Percentiles rank a stretch among this genome's conserved stretches.
phyloP scores from a whole-genome alignment of 2,329 filamentous ascomycete species.

The Chaetomium globosum region DNA sequence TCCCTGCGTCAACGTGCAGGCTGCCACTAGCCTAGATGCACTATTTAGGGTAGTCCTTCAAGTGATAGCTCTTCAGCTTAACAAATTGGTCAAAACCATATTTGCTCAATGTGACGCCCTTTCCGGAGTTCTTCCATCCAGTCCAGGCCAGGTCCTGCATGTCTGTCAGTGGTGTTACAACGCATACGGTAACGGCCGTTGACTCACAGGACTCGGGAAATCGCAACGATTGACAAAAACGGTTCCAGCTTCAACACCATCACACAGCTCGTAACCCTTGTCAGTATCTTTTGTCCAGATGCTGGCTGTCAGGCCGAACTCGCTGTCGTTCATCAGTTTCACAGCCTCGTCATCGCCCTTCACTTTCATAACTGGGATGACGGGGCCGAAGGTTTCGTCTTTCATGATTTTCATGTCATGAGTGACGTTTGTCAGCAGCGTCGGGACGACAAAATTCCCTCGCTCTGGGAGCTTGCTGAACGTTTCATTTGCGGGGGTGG shows the following conservation, averaged over 20 bases:
- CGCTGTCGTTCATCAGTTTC: constrained; percentile 87
- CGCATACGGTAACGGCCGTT: not conserved
- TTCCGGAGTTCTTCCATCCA: constrained; percentile 96
- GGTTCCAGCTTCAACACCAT: constrained; percentile 86
- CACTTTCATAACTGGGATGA: constrained; percentile 89
- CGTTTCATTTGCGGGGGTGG: constrained; percentile 77
- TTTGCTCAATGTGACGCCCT: constrained; percentile 82
- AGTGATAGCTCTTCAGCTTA: constrained; percentile 92
- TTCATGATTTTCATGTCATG: constrained; percentile 88
- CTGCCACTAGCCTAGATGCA: constrained; percentile 13
- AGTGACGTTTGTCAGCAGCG: constrained; percentile 74
- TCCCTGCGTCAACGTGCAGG: constrained; percentile 28
- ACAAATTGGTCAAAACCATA: constrained; percentile 96
- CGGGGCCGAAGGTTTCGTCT: constrained; percentile 92
- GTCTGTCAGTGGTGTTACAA: constrained; percentile 33
- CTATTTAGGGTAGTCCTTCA: constrained; percentile 77
- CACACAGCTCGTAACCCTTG: constrained; percentile 73
- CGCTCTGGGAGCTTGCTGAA: constrained; percentile 72
- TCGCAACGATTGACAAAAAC: constrained; percentile 96
- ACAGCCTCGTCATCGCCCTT: constrained; percentile 79
- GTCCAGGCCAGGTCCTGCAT: constrained; percentile 88
- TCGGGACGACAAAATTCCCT: constrained; percentile 88
- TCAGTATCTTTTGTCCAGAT: constrained; percentile 91
- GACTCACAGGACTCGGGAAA: constrained; percentile 83
- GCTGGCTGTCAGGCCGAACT: constrained; percentile 92